Conservation (phyloP, 176 grass and related monocot species). For the Ananas comosus region DNA sequence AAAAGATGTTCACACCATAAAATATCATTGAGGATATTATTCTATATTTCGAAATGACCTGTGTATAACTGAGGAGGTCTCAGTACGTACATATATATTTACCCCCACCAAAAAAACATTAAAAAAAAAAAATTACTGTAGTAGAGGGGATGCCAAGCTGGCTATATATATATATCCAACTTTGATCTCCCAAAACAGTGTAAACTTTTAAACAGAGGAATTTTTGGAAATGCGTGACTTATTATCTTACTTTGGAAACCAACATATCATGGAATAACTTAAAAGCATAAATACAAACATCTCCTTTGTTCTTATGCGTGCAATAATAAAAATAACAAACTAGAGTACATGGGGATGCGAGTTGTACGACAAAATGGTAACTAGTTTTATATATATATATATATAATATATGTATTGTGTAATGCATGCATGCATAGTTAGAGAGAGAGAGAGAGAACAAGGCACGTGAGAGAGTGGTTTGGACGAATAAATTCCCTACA, state of each 20-base stretch:
- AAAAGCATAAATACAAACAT: neutral
- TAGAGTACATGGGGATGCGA: neutral
- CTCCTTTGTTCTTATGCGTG: constrained; percentile 6
- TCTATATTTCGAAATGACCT: no score
- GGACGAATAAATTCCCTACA: constrained; percentile 15
- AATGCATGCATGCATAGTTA: neutral
- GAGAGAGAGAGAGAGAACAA: neutral
- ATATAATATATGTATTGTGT: neutral
- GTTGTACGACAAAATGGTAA: neutral
- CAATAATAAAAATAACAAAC: neutral
- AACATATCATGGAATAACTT: neutral
- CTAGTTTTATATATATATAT: neutral
- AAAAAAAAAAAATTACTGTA: no score
- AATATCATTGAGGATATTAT: no score
- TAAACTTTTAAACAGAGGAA: neutral
- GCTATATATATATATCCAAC: no score
- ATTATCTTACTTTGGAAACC: neutral
- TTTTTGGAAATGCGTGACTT: constrained; percentile 12
- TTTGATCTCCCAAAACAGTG: no score
- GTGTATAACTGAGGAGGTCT: no score
- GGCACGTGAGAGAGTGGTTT: constrained; percentile 5
- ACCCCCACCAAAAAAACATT: no score
- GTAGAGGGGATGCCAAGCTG: no score
- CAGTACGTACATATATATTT: no score
- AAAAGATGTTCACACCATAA: no score